Percentiles rank a stretch among this genome's conserved stretches.
Evolutionary conservation across 768 basidiomycete species (phyloP).

Genomic region (Lentinula sp.): DNA sequence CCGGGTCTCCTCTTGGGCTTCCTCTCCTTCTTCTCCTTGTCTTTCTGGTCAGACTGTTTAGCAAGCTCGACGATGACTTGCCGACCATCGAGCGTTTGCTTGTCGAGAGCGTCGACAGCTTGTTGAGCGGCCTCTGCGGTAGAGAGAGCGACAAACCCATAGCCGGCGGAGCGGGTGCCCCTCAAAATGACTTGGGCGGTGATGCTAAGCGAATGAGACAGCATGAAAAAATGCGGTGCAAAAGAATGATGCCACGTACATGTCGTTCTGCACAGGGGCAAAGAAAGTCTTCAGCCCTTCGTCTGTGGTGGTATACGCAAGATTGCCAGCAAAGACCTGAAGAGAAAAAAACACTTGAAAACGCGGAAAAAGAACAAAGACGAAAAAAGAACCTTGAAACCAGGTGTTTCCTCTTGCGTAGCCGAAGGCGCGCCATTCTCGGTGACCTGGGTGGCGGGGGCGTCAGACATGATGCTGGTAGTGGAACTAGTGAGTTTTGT

Average conservation of each 20-base stretch:
- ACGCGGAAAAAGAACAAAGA: slow-evolving; percentile 10
- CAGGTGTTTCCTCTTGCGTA: slow-evolving; percentile 74
- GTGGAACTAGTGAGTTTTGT: slow-evolving; percentile 49
- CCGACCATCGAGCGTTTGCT: slow-evolving; percentile 86
- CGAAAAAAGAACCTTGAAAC: slow-evolving; percentile 62
- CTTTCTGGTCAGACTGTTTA: slow-evolving; percentile 86
- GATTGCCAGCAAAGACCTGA: slow-evolving; percentile 93
- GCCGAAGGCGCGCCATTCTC: slow-evolving; percentile 81
- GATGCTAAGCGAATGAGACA: slow-evolving; percentile 38
- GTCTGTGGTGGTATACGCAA: slow-evolving; percentile 91
- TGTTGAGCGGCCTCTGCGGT: slow-evolving; percentile 78
- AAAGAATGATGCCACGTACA: slow-evolving; percentile 52
- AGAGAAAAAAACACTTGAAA: slow-evolving; percentile 5
- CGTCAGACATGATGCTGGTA: slow-evolving; percentile 77
- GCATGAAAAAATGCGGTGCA: slow-evolving; percentile 34
- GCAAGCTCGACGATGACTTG: slow-evolving; percentile 88
- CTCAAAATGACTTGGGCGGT: slow-evolving; percentile 85
- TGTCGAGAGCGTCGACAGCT: slow-evolving; percentile 82
- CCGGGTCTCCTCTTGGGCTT: slow-evolving; percentile 75
- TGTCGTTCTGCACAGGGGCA: slow-evolving; percentile 78
- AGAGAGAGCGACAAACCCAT: slow-evolving; percentile 86
- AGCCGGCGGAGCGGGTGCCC: slow-evolving; percentile 81
- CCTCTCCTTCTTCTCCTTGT: slow-evolving; percentile 75
- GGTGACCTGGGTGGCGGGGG: slow-evolving; percentile 78
- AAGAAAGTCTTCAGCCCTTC: slow-evolving; percentile 94